Conservation (phyloP, 768 basidiomycete species). For the Panaeolus cyanescens region DNA sequence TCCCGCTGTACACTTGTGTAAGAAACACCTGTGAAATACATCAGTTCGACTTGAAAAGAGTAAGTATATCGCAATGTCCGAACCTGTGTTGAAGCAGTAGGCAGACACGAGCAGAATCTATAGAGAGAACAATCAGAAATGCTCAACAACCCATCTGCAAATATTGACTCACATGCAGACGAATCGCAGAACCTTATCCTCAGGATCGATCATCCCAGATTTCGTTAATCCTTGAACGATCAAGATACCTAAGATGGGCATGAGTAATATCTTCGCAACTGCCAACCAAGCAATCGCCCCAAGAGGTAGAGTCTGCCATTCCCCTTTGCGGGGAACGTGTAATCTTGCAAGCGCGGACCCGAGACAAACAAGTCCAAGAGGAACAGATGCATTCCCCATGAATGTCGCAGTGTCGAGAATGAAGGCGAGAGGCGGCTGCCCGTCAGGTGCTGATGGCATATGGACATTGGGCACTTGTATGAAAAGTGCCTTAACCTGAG, state of each 20-base stretch:
- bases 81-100: slow-evolving; percentile 63
- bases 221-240: slow-evolving; percentile 53
- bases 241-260: slow-evolving; percentile 62
- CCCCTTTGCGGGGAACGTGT: slow-evolving; percentile 43
- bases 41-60: not conserved
- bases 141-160: not conserved
- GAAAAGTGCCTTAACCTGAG: slow-evolving; percentile 63
- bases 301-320: slow-evolving; percentile 45
- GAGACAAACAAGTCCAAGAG: slow-evolving; percentile 61
- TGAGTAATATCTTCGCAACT: slow-evolving; percentile 52
- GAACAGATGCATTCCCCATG: slow-evolving; percentile 64
- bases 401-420: slow-evolving; percentile 58
- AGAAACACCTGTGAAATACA: slow-evolving; percentile 48
- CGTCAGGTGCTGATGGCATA: slow-evolving; percentile 61
- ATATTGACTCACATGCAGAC: slow-evolving; percentile 61
- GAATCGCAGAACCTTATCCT: slow-evolving; percentile 63
- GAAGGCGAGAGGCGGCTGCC: slow-evolving; percentile 65
- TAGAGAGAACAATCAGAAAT: not conserved
- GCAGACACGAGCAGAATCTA: slow-evolving; percentile 62
- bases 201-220: slow-evolving; percentile 44
- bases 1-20: slow-evolving; percentile 68
- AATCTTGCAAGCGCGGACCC: slow-evolving; percentile 66
- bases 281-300: slow-evolving; percentile 58
- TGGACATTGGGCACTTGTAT: slow-evolving; percentile 42
- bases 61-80: not conserved